A percentile compares a stretch with the other conserved stretches of the same genome.
Evolutionary conservation across 1,284 basidiomycete species (phyloP).

Genomic region (Austroboletus novae-zelandiae): DNA sequence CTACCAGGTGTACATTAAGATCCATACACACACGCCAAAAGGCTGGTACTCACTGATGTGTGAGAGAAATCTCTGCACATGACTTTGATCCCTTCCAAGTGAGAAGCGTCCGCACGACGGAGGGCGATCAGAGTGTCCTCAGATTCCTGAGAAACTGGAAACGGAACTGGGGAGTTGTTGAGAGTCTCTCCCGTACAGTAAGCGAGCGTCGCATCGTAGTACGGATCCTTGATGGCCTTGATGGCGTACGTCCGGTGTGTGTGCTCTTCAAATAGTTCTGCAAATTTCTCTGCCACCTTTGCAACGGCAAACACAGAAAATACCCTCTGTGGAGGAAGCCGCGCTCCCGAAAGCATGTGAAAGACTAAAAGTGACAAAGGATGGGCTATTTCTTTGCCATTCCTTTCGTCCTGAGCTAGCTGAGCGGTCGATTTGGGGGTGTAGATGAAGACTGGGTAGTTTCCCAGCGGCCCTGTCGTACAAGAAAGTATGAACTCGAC

Average conservation of each 20-base stretch:
- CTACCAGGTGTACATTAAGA: constrained; percentile 20
- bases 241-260: constrained; percentile 16
- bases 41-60: constrained; percentile 49
- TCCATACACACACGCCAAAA: neutral
- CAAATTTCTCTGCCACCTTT: constrained; percentile 47
- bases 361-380: constrained; percentile 36
- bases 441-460: constrained; percentile 61
- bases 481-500: constrained; percentile 60
- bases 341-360: constrained; percentile 35
- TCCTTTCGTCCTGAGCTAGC: constrained; percentile 23
- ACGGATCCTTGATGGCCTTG: constrained; percentile 39
- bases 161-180: constrained; percentile 20
- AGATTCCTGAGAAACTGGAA: constrained; percentile 3
- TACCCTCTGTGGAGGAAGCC: constrained; percentile 42
- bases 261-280: constrained; percentile 43
- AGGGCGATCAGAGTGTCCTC: constrained; percentile 35
- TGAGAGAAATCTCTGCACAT: constrained; percentile 57
- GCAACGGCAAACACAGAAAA: constrained; percentile 68
- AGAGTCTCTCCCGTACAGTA: constrained; percentile 51
- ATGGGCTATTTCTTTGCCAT: constrained; percentile 33
- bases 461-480: constrained; percentile 49
- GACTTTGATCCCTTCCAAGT: constrained; percentile 41
- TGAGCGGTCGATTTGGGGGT: constrained; percentile 35
- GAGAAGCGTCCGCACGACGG: constrained; percentile 42
- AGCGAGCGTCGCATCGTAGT: constrained; percentile 62